Evolutionary conservation across 345 rosid species (phyloP).

Genomic region (Gossypioides kirkii): DNA sequence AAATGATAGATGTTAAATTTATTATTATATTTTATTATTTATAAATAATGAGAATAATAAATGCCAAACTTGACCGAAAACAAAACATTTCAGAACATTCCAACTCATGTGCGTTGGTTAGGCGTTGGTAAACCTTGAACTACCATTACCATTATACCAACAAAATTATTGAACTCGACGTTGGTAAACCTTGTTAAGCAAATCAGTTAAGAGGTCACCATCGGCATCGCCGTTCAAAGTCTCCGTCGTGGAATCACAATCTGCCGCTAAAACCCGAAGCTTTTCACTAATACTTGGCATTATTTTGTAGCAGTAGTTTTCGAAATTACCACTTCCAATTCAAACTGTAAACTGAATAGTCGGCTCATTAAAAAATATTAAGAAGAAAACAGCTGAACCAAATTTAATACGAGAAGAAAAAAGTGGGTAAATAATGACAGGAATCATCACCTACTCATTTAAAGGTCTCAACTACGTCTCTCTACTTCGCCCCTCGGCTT

Average conservation of each 20-base stretch:
- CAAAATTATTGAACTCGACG: background rate
- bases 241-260: background rate
- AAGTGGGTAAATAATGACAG: background rate
- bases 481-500: background rate
- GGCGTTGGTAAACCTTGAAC: too few relatives aligned
- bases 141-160: too few relatives aligned
- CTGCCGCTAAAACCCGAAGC: background rate
- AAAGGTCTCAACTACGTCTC: constrained; percentile 2
- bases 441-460: constrained; percentile 1
- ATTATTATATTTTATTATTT: too few relatives aligned
- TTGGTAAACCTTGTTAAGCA: background rate
- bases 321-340: background rate
- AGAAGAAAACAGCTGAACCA: background rate
- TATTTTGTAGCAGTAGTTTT: background rate
- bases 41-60: too few relatives aligned
- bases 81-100: too few relatives aligned
- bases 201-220: background rate
- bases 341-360: background rate
- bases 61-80: too few relatives aligned
- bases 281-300: background rate
- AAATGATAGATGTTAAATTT: too few relatives aligned
- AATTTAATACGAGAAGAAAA: background rate
- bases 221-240: background rate
- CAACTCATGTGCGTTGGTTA: too few relatives aligned
- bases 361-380: background rate